Evolutionary conservation across 2,329 filamentous ascomycete species (phyloP).

Genomic region (Colletotrichum noveboracense): DNA sequence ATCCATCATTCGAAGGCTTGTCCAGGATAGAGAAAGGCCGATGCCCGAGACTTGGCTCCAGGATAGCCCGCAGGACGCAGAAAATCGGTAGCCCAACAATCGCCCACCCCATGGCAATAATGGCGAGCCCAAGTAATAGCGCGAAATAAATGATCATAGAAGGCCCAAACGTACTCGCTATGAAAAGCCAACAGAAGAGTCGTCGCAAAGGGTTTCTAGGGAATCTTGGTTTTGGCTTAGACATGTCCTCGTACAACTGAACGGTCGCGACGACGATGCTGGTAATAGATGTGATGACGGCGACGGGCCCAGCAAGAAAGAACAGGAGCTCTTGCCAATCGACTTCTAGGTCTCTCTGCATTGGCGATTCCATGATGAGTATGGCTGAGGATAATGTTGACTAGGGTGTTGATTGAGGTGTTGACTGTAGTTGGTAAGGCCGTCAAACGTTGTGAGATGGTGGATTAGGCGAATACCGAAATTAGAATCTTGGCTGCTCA

Average conservation of each 20-base stretch:
- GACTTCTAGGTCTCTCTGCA: too few species aligned
- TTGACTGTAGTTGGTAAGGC: too few species aligned
- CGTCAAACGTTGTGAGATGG: too few species aligned
- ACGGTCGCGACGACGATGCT: neutral
- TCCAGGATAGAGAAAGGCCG: neutral
- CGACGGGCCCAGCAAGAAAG: neutral
- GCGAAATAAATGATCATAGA: neutral
- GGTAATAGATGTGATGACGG: neutral
- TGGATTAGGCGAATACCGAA: too few species aligned
- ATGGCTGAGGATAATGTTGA: fast-evolving
- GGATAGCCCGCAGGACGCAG: neutral
- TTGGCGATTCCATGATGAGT: too few species aligned
- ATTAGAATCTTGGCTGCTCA: neutral
- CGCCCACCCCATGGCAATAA: too few species aligned
- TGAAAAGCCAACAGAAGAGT: neutral
- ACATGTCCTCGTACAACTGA: neutral
- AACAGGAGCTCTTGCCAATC: neutral
- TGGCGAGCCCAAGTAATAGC: too few species aligned
- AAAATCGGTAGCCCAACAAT: neutral
- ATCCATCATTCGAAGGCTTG: neutral
- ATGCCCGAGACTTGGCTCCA: neutral
- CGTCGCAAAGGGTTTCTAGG: neutral
- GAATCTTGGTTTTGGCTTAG: neutral
- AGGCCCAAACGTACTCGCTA: neutral
- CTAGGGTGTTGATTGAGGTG: too few species aligned